Base-by-base conservation (phyloP, 78 protist species). In the Chrysochromulina parva region DNA sequence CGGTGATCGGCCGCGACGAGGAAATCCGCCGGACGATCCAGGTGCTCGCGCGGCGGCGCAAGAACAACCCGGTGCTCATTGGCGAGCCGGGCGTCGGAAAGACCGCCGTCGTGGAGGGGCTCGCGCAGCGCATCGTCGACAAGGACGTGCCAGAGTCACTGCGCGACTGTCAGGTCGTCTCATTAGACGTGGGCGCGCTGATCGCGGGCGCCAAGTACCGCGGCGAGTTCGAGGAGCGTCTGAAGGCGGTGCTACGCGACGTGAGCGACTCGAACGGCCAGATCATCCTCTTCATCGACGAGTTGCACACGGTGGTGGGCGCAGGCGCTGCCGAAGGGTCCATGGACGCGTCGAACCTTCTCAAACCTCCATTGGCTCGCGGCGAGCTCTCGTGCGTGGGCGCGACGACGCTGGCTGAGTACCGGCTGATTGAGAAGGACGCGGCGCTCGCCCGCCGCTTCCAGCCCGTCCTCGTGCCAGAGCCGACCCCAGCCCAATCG, bases 321-420 rank as follows among this genome's bases (percentile, higher is more conserved):
- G 99, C 99, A 0, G 99, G 99, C 71, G 95, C 93, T 82, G 88
- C 97, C 19, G 98, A 95, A 14, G 98, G 99, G 28, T 92, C 98
- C 4, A 98, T 99, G 99, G 99, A 99, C 94, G 99, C 99, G 0
- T 98, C 99, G 58, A 98, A 98, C 76, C 90, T 99, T 19, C 94
- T 99, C 90, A 99, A 99, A 92, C 99, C 99, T 58, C 13, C 7
- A 13, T 58, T 99, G 10, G 99, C 99, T 9, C 96, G 99, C 10
- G 99, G 99, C 58, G 98, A 98, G 90, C 96, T 99, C 28, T 95
- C 98, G 6, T 96, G 98, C 95, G 97, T 98, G 53, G 99, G 99
- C 50, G 99, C 99, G 5, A 99, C 99, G 5, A 99, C 99, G 5
- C 85, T 95, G 47, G 96, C 94, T 28, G 99, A 99, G 93, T 99